Conservation (phyloP, 2,329 filamentous ascomycete genomes). For the Pyricularia sp. region DNA sequence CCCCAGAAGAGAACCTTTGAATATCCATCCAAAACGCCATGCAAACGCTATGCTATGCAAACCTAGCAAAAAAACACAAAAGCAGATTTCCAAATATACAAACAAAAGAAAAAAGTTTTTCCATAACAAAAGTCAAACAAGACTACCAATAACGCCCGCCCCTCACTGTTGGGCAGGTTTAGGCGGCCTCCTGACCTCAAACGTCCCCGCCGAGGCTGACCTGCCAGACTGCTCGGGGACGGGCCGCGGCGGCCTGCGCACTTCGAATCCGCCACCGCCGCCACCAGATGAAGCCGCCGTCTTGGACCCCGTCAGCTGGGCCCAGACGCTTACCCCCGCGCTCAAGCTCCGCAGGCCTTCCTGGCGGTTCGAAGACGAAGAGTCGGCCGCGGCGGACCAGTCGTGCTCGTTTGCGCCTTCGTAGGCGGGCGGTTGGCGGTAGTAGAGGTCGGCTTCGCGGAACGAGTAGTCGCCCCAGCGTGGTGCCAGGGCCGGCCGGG, state of each 20-base stretch:
- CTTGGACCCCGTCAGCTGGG: background rate
- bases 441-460: conserved; percentile 25
- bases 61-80: background rate
- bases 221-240: background rate
- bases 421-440: conserved; percentile 8
- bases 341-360: background rate
- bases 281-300: background rate
- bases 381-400: background rate
- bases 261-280: conserved; percentile 1
- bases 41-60: background rate
- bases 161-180: background rate
- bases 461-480: conserved; percentile 24
- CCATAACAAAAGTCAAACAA: background rate
- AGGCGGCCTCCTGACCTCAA: background rate
- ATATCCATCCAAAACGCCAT: background rate
- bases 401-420: background rate
- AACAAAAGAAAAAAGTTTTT: background rate
- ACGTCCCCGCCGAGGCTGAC: background rate
- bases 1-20: background rate
- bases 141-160: too few species aligned
- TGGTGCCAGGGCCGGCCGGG: conserved; percentile 12
- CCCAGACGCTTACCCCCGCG: background rate
- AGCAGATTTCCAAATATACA: background rate
- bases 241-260: conserved; percentile 1
- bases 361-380: background rate